Evolutionary conservation across 441 rosid species (phyloP), one percentile per base, ranked within the genome.

Genomic region (Aleurites moluccanus): DNA sequence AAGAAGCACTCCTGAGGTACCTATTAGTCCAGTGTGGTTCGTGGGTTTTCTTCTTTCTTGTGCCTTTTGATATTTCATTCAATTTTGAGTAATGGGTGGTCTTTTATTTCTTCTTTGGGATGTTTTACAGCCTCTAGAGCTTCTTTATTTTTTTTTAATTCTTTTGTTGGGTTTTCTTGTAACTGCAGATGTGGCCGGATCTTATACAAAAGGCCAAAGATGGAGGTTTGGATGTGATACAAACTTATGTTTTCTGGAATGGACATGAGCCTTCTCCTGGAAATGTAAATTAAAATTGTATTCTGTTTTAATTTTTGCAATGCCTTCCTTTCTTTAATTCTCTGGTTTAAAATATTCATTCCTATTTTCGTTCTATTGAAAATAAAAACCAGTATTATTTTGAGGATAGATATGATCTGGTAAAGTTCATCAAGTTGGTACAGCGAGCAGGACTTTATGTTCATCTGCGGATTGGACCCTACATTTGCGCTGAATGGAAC

Each of bases 401-500:
- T 64, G 87, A 85, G 60, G 97, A 88, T n/a, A 93, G 89, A 72
- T 93, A 90, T 83, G 97, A 91, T 88, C 83, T 95, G 75, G 94
- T 95, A 64, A 89, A 87, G 85, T 91, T 95, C 80, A 78, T 95
- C 81, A 93, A 91, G 87, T 78, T 91, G 83, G 92, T 80, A 74
- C 74, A 87, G 77, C 90, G 90, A 80, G 92, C 99, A 52, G 99
- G 98, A 56, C 98, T 95, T 69, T 90, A 90, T 81, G 92, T 89
- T 83, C 88, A 95, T 85, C 92, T 95, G 28, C 81, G 98, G 84
- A 87, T 93, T 84, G 99, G 99, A 72, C 99, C 99, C 73, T 92
- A 92, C 77, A 85, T 91, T 80, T 94, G 98, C 69, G 99, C 98
- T 10, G 98, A 95, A 72, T 94, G 98, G 99, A 92, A 94, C 82